These are phyloP conservation scores for Athelia sp. DNA, from an alignment of 1,284 basidiomycete species.

Conservation along the genomic window DNA sequence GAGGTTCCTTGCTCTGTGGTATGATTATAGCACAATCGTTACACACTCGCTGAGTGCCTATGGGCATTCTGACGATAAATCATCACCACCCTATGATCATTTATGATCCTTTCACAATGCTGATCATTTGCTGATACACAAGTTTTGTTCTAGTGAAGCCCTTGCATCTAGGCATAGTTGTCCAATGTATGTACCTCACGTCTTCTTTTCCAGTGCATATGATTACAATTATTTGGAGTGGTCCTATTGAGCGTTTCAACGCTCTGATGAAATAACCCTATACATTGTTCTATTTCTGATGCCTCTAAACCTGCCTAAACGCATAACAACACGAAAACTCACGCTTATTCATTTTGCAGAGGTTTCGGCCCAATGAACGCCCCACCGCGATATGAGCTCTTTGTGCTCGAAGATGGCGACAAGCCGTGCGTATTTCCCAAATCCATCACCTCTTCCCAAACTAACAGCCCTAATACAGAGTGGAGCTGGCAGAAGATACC, in stretches of 20 bases:
- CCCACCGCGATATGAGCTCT: constrained; percentile 88
- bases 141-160: too few relatives aligned
- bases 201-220: neutral
- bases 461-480: constrained; percentile 40
- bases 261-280: constrained; percentile 15
- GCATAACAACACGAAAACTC: too few relatives aligned
- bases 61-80: too few relatives aligned
- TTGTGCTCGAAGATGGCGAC: constrained; percentile 90
- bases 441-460: too few relatives aligned
- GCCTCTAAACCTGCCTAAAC: neutral
- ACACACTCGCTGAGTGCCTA: constrained; percentile 9
- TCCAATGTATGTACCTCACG: too few relatives aligned
- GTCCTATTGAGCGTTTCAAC: constrained; percentile 37
- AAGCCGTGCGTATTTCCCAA: constrained; percentile 84
- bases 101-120: constrained; percentile 16
- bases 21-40: constrained; percentile 5
- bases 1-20: neutral
- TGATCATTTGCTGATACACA: constrained; percentile 16
- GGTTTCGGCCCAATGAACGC: constrained; percentile 97
- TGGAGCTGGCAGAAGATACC: constrained; percentile 92
- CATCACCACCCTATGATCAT: too few relatives aligned
- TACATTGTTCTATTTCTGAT: constrained; percentile 13
- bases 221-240: constrained; percentile 43
- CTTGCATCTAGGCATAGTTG: too few relatives aligned
- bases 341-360: too few relatives aligned